A percentile compares a stretch with the other conserved stretches of the same genome.
phyloP scores from a whole-genome alignment of 208 protist species.

The Trypanosoma mega region DNA sequence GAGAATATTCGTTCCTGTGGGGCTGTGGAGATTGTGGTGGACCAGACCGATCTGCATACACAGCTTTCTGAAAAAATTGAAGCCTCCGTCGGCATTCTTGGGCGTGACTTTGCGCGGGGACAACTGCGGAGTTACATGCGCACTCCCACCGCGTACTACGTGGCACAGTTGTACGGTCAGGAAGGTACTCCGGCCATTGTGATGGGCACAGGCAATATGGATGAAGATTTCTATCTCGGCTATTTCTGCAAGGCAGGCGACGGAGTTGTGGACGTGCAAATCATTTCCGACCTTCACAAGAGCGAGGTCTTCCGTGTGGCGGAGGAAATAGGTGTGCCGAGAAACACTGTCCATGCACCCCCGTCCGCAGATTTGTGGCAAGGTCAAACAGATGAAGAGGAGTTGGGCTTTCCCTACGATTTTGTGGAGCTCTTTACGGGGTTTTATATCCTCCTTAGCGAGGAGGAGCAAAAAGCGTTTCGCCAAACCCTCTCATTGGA shows the following conservation, averaged over 20 bases:
- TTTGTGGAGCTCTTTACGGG: slow-evolving; percentile 96
- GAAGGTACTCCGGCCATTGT: slow-evolving; percentile 90
- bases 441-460: slow-evolving; percentile 63
- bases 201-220: slow-evolving; percentile 96
- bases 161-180: slow-evolving; percentile 89
- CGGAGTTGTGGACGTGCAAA: slow-evolving; percentile 94
- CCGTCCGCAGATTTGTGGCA: slow-evolving; percentile 96
- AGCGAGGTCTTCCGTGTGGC: slow-evolving; percentile 91
- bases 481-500: slow-evolving; percentile 43
- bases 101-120: slow-evolving; percentile 87
- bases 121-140: slow-evolving; percentile 96
- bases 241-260: slow-evolving; percentile 98
- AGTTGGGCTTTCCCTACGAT: slow-evolving; percentile 96
- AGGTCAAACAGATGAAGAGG: slow-evolving; percentile 95
- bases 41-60: slow-evolving; percentile 90
- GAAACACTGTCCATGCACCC: slow-evolving; percentile 73
- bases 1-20: slow-evolving; percentile 81
- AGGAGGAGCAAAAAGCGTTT: slow-evolving; percentile 56
- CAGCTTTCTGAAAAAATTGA: slow-evolving; percentile 71
- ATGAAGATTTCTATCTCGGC: slow-evolving; percentile 95
- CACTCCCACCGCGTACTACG: slow-evolving; percentile 93
- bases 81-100: slow-evolving; percentile 62
- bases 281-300: slow-evolving; percentile 97
- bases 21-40: slow-evolving; percentile 87
- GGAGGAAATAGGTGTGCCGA: slow-evolving; percentile 76